Conservation (phyloP, 2,329 filamentous ascomycete genomes). For the Monilinia polystroma region DNA sequence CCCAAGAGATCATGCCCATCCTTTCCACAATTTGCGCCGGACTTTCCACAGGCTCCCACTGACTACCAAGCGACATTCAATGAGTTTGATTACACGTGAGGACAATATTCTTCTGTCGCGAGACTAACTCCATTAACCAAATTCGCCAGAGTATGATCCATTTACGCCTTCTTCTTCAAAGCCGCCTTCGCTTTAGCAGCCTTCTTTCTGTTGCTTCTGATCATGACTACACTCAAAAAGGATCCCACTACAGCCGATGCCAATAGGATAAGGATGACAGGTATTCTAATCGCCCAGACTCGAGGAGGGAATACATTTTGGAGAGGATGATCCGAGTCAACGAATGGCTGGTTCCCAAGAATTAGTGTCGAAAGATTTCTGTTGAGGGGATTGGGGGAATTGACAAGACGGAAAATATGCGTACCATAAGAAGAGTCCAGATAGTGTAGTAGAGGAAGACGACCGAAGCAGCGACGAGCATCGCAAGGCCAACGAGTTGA, state of each 20-base stretch:
- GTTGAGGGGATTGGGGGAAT: background rate
- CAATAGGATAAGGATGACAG: constrained; percentile 91
- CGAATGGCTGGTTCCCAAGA: constrained; percentile 72
- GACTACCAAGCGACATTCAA: background rate
- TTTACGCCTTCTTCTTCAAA: constrained; percentile 82
- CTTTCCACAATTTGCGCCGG: constrained; percentile 16
- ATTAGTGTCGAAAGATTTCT: background rate
- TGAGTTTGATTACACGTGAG: background rate
- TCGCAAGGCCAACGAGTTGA: constrained; percentile 75
- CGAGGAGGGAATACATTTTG: constrained; percentile 95
- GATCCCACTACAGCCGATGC: constrained; percentile 92
- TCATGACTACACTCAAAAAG: constrained; percentile 97
- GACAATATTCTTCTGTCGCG: background rate
- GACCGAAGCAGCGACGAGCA: constrained; percentile 70
- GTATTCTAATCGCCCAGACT: constrained; percentile 98
- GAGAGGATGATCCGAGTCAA: constrained; percentile 89
- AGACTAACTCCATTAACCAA: constrained; percentile 4
- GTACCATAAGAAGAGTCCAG: constrained; percentile 96
- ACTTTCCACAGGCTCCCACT: constrained; percentile 6
- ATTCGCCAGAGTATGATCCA: constrained; percentile 1
- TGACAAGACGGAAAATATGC: constrained; percentile 28
- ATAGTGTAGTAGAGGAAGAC: constrained; percentile 92
- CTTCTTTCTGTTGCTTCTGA: constrained; percentile 97
- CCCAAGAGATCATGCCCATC: constrained; percentile 1
- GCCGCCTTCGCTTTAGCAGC: constrained; percentile 87